Evolutionary conservation across 1,139 yeast species (phyloP).

Genomic region (Blastobotrys apis): DNA sequence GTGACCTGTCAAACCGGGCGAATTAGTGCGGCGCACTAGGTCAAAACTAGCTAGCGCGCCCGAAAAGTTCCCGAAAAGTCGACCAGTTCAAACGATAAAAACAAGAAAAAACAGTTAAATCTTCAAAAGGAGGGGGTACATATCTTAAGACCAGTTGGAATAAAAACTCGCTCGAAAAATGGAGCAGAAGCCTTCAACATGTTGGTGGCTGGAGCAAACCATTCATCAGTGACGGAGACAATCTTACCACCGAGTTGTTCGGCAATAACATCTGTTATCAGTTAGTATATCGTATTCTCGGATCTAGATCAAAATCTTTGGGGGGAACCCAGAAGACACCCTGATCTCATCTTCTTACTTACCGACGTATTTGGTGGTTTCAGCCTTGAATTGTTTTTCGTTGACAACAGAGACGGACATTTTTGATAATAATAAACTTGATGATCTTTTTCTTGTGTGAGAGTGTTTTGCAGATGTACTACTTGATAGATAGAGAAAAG

Average conservation of each 20-base stretch:
- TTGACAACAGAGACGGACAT: slow-evolving; percentile 9
- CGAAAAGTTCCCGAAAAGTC: too few species aligned
- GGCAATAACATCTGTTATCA: slow-evolving; percentile 63
- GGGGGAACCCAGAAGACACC: neutral
- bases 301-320: neutral
- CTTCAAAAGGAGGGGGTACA: neutral
- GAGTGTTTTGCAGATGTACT: too few species aligned
- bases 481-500: neutral
- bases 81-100: too few species aligned
- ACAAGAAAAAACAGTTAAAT: neutral
- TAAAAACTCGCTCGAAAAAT: slow-evolving; percentile 71
- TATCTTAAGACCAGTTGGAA: slow-evolving; percentile 60
- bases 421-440: neutral
- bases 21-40: too few species aligned
- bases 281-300: neutral
- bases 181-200: slow-evolving; percentile 77
- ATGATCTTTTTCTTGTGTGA: neutral
- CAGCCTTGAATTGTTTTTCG: slow-evolving; percentile 8
- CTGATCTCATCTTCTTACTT: neutral
- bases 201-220: slow-evolving; percentile 94
- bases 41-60: too few species aligned
- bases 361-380: slow-evolving; percentile 10
- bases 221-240: slow-evolving; percentile 71
- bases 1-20: too few species aligned
- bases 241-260: slow-evolving; percentile 77